Evolutionary conservation across 1,139 yeast species (phyloP).

Genomic region (Yamadazyma triangularis): DNA sequence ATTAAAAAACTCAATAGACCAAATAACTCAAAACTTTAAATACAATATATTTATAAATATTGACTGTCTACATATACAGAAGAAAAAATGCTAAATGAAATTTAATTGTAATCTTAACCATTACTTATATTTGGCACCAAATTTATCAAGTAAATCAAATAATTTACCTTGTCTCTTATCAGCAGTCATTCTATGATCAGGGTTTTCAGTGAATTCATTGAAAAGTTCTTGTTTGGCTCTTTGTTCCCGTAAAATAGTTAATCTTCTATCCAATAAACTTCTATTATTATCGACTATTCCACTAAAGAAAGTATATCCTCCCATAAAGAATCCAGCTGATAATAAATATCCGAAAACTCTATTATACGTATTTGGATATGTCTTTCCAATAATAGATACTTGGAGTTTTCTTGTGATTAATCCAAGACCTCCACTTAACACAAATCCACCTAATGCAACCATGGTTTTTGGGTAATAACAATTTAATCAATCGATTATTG

Average conservation of each 20-base stretch:
- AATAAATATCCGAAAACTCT: conserved; percentile 37
- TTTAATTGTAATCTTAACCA: not conserved
- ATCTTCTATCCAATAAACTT: conserved; percentile 41
- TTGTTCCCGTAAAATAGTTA: conserved; percentile 42
- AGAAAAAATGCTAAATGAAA: conserved; percentile 1
- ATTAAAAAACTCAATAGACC: not conserved
- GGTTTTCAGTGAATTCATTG: conserved; percentile 33
- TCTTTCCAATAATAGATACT: conserved; percentile 34
- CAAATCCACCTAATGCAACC: conserved; percentile 39
- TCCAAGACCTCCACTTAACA: conserved; percentile 39
- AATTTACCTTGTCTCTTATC: conserved; percentile 34
- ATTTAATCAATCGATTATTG: conserved; percentile 9
- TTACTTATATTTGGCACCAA: conserved; percentile 37
- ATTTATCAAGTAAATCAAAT: conserved; percentile 36
- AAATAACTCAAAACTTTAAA: not conserved
- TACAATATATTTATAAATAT: too few relatives aligned
- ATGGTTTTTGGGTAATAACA: conserved; percentile 12
- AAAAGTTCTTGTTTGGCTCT: conserved; percentile 40
- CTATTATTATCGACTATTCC: conserved; percentile 34
- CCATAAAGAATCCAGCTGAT: conserved; percentile 34
- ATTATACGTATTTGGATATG: conserved; percentile 24
- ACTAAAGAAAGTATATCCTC: conserved; percentile 34
- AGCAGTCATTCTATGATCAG: conserved; percentile 36
- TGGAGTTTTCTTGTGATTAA: conserved; percentile 39
- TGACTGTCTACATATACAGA: not conserved